Base-by-base conservation (phyloP, 2,329 filamentous ascomycete species). In the Botrytis tulipae region DNA sequence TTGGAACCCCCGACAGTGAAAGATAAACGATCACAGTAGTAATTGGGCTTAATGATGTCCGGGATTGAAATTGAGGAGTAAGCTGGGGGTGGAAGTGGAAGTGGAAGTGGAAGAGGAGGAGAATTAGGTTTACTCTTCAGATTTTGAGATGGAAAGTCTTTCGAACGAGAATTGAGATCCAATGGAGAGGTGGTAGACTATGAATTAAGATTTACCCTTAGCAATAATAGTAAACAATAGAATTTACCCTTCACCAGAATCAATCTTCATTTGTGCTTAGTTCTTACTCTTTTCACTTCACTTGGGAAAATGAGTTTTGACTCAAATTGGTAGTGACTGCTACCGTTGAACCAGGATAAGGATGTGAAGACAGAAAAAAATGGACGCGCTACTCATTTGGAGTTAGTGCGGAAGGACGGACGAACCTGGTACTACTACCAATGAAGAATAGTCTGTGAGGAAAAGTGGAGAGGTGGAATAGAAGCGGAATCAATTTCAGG, bases 21-120 rank as follows among this genome's bases (percentile, higher is more conserved):
- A 68, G 48, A 68, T 40, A 40, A 68, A 42, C 65, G 16, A 54
- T 40, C 46, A 51, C 46, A 32, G 65, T 40, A 40, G 22, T 22
- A 67, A 32, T 51, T 32, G 16, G 65, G 46, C 29, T 54, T 54
- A 68, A 54, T 54, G 65, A 40, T 46, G 32, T 42, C 65, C 63
- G 25, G 44, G 46, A 67, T 67, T 46, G 65, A 48, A 42, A 68
- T 40, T 42, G 65, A 68, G 65, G 65, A 68, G 65, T 54, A 68
- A 40, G 46, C 51, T 48, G 65, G 65, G 46, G 20, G 46, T 57
- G 51, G n/a, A 54, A 54, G 37, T 37, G 37, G 37, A 32, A 32
- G 46, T 57, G 51, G n/a, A 54, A 54, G 37, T 37, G 37, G 37
- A 40, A 40, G 51, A 57, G 51, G 51, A 57, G 51, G n/a, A 57